Percentiles rank a stretch among this genome's conserved stretches.
phyloP scores from a whole-genome alignment of 2,329 filamentous ascomycete genomes.

The Fusarium decemcellulare region DNA sequence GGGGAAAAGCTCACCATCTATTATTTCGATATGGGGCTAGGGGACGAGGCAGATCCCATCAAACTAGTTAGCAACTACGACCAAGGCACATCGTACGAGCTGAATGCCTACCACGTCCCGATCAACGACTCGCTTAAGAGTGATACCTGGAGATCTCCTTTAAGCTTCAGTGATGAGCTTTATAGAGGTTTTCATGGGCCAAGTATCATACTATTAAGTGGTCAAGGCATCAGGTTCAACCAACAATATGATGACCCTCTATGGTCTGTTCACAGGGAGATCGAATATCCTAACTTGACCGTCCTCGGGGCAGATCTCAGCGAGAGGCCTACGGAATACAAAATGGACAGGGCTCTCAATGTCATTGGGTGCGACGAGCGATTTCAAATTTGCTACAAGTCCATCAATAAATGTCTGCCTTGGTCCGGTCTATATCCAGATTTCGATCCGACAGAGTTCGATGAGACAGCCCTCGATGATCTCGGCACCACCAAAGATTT shows the following conservation, averaged over 20 bases:
- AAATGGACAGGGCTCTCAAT: conserved; percentile 2
- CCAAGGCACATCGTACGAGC: background rate
- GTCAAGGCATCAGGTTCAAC: background rate
- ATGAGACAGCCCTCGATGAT: background rate
- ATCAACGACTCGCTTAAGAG: background rate
- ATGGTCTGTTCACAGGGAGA: background rate
- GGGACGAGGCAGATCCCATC: background rate
- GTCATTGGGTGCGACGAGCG: conserved; percentile 7
- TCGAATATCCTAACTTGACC: background rate
- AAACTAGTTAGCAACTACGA: background rate
- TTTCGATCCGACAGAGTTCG: background rate
- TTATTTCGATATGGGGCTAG: background rate
- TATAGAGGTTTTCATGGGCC: background rate
- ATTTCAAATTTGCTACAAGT: background rate
- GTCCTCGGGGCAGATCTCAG: background rate
- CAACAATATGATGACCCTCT: background rate
- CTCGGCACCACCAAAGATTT: background rate
- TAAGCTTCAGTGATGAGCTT: background rate
- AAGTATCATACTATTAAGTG: background rate
- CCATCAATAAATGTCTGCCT: background rate
- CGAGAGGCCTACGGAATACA: background rate
- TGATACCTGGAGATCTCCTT: background rate
- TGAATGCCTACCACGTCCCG: background rate
- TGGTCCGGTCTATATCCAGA: background rate
- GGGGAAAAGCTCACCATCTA: background rate